Evolutionary conservation across 2,329 filamentous ascomycete species (phyloP).

Genomic region (Ophiocordyceps camponoti-leonardi): DNA sequence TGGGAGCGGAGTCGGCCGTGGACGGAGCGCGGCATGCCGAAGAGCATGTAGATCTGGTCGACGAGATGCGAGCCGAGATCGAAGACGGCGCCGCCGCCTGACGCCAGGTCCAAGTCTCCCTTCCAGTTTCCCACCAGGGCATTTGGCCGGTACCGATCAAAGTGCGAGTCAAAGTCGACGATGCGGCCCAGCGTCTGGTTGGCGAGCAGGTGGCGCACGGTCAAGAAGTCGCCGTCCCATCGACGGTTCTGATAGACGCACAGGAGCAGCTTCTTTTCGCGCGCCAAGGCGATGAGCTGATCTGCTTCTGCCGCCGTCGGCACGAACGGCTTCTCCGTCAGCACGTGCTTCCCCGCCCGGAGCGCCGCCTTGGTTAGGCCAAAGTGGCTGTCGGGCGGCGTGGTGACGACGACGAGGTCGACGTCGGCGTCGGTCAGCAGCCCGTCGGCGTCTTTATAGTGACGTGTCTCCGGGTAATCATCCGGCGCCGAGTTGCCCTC

Average conservation of each 20-base stretch:
- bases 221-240: constrained; percentile 64
- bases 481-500: constrained; percentile 46
- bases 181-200: constrained; percentile 49
- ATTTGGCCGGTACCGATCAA: constrained; percentile 53
- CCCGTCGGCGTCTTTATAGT: constrained; percentile 43
- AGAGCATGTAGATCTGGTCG: constrained; percentile 55
- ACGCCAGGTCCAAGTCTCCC: constrained; percentile 34
- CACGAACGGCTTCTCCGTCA: constrained; percentile 74
- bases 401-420: constrained; percentile 55
- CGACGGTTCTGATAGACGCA: constrained; percentile 64
- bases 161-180: constrained; percentile 64
- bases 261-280: constrained; percentile 31
- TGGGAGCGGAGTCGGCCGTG: constrained; percentile 54
- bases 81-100: constrained; percentile 52
- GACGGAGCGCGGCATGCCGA: constrained; percentile 50
- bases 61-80: constrained; percentile 63
- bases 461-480: constrained; percentile 48
- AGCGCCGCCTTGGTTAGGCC: constrained; percentile 46
- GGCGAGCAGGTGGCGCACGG: constrained; percentile 43
- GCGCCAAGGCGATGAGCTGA: constrained; percentile 38
- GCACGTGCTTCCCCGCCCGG: constrained; percentile 56
- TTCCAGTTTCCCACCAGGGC: constrained; percentile 47
- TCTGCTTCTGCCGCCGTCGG: constrained; percentile 52
- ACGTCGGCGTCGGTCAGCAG: constrained; percentile 49
- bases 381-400: constrained; percentile 56